Evolutionary conservation across 768 basidiomycete species (phyloP), one percentile per base, ranked within the genome.

Genomic region (Clitopilus hobsonii): DNA sequence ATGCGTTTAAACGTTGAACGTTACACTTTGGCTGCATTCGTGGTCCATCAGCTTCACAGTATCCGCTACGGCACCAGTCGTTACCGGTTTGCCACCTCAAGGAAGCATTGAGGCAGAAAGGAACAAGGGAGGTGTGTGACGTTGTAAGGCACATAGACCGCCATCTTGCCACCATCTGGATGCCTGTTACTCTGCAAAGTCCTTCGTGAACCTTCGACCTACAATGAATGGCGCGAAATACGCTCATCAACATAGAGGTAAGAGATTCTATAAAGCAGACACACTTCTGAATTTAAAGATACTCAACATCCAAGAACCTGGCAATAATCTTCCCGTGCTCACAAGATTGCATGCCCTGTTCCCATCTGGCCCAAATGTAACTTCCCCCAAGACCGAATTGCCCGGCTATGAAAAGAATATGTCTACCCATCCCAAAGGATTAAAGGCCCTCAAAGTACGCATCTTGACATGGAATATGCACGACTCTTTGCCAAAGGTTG

Each of bases 381-480:
- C n/a, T 11, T 3, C 41, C 16, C 41, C 41, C 4, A 45, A 10
- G 11, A 45, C 41, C 22, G 41, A 45, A 20, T 45, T 20, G 10
- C 41, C 41, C 11, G 18, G 8, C 16, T 3, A 5, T 18, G 41
- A 18, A 20, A 52, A 59, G 51, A 56, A 36, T 51, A 6, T 23
- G 56, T 25, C 53, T 58, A 3, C 41, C 51, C 16, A n/a, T 54
- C 29, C 51, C 56, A 23, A 53, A 16, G 22, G 14, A 2, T 16
- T 30, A 10, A 64, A 56, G 29, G 52, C 51, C 29, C 71, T 91
- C 45, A 91, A 91, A 63, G 71, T 89, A 32, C 73, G 84, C 38
- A 81, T 91, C 48, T 51, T 90, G 28, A 87, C 86, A 30, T 92
- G 89, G 89, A 92, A 91, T 59, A 92, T 92, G 89, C 86, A 91